Base-by-base conservation (phyloP, 2,329 filamentous ascomycete species). In the Aureobasidium lini region DNA sequence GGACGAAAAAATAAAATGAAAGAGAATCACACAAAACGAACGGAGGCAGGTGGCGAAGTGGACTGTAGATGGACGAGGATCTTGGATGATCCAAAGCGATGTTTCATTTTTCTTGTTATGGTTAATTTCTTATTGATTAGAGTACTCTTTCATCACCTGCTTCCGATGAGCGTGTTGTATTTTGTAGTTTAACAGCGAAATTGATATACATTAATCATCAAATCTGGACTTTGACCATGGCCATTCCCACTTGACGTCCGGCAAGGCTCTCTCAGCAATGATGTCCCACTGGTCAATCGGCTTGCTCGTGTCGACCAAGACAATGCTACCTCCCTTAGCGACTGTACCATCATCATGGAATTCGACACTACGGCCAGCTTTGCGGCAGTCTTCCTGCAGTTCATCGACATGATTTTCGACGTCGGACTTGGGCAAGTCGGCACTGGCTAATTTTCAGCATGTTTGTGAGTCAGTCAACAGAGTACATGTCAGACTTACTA, bases 251-350 rank as follows among this genome's bases (percentile, higher is more conserved):
- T 23, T 44, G 3, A 57, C 18, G 18, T 60, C 32, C 1, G 44
- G 48, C 52, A 75, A 18, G 6, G 59, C 56, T 52, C 70, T 68
- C 43, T 66, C 65, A 4, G 71, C 73, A 47, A 75, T 66, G 1
- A 70, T 68, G 6, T 52, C 57, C 75, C 75, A 77, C 28, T 73
- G 64, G 18, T 66, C 60, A 57, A 75, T 73, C 8, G 68, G 62
- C 46, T 66, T 67, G 58, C 71, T 68, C 0, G 75, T 77, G 1
- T 69, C 68, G 8, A 76, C 73, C 6, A 77, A 67, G 57, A 75
- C 73, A 15, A 77, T 66, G 49, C 61, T 63, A 2, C 72, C 74
- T 3, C 73, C 73, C 40, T 57, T 61, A 23, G 62, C 57, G 2
- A 61, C 58, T 1, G 39, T 66, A 49, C 10, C 66, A 64, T 44